These are phyloP conservation scores for Forsythia suspensa DNA, from an alignment of 257 asterid species.

Conservation along the genomic window DNA sequence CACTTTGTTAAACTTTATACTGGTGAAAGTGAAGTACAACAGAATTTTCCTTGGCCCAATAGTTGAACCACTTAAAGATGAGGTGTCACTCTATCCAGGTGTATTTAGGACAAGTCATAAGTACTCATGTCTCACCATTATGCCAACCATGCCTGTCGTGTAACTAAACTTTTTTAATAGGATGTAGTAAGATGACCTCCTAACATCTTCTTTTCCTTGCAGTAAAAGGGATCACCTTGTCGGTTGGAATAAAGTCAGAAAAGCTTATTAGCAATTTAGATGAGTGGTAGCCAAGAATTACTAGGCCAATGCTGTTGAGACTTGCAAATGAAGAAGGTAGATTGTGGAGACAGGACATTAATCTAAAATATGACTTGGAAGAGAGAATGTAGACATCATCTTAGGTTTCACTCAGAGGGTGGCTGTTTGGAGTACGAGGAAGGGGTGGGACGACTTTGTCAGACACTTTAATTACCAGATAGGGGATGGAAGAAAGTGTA, in stretches of 20 bases:
- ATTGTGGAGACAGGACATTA: neutral
- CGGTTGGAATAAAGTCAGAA: neutral
- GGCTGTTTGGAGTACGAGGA: neutral
- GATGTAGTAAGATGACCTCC: neutral
- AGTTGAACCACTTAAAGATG: neutral
- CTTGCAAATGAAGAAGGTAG: neutral
- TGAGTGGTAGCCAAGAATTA: neutral
- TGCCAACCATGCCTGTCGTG: no score
- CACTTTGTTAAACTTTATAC: neutral
- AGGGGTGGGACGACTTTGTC: neutral
- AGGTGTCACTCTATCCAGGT: neutral
- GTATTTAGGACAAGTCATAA: neutral
- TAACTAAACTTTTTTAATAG: neutral
- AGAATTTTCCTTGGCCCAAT: neutral
- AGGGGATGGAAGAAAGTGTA: neutral
- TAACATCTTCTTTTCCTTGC: neutral
- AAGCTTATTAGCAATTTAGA: neutral
- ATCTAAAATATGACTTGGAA: neutral
- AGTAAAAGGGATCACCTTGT: neutral
- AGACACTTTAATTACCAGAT: neutral
- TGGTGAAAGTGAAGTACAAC: neutral
- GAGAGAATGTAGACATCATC: neutral
- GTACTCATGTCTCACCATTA: neutral
- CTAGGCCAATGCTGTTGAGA: neutral
- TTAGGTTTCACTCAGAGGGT: neutral